phyloP scores from a whole-genome alignment of 768 basidiomycete genomes.

The Collybia nuda region DNA sequence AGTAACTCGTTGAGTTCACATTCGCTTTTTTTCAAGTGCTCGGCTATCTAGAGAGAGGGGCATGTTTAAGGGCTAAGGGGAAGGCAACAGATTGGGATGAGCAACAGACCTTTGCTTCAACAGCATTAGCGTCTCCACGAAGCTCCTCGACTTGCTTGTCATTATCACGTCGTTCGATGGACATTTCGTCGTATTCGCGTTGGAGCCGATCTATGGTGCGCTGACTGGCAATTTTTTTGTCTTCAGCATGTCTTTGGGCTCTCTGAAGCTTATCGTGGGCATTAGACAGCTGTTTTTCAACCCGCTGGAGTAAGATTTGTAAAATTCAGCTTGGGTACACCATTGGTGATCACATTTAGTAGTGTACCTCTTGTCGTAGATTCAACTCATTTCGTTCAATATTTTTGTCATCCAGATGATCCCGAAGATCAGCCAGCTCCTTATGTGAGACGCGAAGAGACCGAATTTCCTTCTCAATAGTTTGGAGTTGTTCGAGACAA shows the following conservation, averaged over 20 bases:
- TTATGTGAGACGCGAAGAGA: constrained; percentile 66
- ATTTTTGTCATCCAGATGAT: constrained; percentile 67
- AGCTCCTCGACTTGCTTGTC: constrained; percentile 79
- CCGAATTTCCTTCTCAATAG: constrained; percentile 65
- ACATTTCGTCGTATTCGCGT: constrained; percentile 79
- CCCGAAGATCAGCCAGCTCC: constrained; percentile 65
- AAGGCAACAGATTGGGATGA: neutral
- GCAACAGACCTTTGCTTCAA: constrained; percentile 58
- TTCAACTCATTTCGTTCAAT: constrained; percentile 73
- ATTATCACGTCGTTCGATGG: constrained; percentile 70
- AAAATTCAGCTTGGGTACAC: neutral
- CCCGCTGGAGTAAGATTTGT: constrained; percentile 48
- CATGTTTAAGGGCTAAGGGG: neutral
- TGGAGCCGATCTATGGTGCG: constrained; percentile 75
- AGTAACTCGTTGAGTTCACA: constrained; percentile 79
- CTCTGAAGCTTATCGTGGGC: constrained; percentile 82
- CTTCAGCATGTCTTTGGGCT: constrained; percentile 76
- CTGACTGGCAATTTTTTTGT: constrained; percentile 72
- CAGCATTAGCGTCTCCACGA: constrained; percentile 64
- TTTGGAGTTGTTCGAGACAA: constrained; percentile 75
- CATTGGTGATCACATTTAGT: constrained; percentile 8
- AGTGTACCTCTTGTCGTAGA: constrained; percentile 70
- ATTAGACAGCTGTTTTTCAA: constrained; percentile 76
- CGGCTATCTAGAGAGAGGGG: constrained; percentile 56
- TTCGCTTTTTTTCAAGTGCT: constrained; percentile 75